These are phyloP conservation scores for Salix dunnii DNA, from an alignment of 345 rosid genomes.

Conservation along the genomic window DNA sequence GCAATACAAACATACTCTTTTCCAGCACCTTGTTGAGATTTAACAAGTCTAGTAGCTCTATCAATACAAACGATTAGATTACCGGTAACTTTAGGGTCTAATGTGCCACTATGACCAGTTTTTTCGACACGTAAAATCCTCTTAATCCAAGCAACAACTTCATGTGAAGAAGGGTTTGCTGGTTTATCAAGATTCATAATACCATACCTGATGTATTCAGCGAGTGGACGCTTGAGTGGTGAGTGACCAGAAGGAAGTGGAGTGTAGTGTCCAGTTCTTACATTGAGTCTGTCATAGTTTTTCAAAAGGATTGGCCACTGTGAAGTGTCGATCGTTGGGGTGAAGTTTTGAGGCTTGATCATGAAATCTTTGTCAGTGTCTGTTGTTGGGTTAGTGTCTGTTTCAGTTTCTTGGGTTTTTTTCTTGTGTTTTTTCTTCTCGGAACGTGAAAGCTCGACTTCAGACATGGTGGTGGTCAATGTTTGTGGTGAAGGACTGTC, in stretches of 20 bases:
- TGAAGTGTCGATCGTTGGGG: slow-evolving; percentile 79
- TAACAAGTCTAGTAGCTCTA: slow-evolving; percentile 89
- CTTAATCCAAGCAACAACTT: slow-evolving; percentile 98
- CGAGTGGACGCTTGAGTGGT: slow-evolving; percentile 84
- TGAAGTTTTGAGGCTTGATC: slow-evolving; percentile 81
- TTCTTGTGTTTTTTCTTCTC: slow-evolving; percentile 66
- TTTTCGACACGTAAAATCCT: slow-evolving; percentile 87
- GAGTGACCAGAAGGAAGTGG: slow-evolving; percentile 81
- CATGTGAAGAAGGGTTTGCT: slow-evolving; percentile 92
- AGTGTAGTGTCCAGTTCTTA: slow-evolving; percentile 95
- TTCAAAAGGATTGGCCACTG: slow-evolving; percentile 90
- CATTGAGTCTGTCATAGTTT: slow-evolving; percentile 89
- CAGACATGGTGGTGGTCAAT: slow-evolving; percentile 48
- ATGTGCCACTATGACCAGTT: slow-evolving; percentile 92
- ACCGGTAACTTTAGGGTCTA: slow-evolving; percentile 95
- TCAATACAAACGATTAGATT: slow-evolving; percentile 90
- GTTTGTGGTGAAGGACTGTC: slow-evolving; percentile 64
- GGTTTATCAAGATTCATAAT: slow-evolving; percentile 88
- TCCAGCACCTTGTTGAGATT: slow-evolving; percentile 96
- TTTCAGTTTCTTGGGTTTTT: slow-evolving; percentile 33
- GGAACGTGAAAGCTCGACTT: slow-evolving; percentile 51
- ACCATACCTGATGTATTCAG: slow-evolving; percentile 81
- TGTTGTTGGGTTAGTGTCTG: slow-evolving; percentile 59
- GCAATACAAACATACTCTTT: slow-evolving; percentile 97
- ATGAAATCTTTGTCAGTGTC: slow-evolving; percentile 60